These are phyloP conservation scores for Lanmaoa pseudosensibilis DNA, from an alignment of 768 basidiomycete species.

Conservation along the genomic window DNA sequence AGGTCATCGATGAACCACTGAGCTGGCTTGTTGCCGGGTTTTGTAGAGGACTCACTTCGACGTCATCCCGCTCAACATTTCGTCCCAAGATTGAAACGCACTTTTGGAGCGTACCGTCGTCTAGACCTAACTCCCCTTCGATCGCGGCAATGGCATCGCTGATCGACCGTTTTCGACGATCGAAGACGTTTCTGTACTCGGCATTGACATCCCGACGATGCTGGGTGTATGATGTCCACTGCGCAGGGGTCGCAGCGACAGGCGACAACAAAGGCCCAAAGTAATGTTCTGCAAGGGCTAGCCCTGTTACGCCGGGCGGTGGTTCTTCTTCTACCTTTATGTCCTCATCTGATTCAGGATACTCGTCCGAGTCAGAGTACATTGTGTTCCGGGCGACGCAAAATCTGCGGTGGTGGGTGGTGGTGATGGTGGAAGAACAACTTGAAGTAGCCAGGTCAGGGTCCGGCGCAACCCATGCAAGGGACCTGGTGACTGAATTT, in stretches of 20 bases:
- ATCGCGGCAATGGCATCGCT: background rate
- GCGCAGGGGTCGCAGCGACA: background rate
- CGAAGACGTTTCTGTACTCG: background rate
- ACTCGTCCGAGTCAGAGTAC: background rate
- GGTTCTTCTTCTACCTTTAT: background rate
- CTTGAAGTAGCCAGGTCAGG: no score
- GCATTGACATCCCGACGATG: conserved; percentile 5
- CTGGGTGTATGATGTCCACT: conserved; percentile 3
- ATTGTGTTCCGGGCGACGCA: no score
- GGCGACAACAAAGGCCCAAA: conserved; percentile 12
- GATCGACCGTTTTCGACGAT: background rate
- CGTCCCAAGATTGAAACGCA: conserved; percentile 2
- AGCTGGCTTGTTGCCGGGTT: no score
- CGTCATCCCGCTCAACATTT: background rate
- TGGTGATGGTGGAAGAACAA: no score
- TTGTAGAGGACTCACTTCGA: background rate
- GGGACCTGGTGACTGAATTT: no score
- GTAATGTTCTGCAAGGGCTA: conserved; percentile 5
- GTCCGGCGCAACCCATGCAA: no score
- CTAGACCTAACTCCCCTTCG: conserved; percentile 4
- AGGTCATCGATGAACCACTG: background rate
- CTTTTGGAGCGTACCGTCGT: conserved; percentile 1
- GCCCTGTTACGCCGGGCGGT: background rate
- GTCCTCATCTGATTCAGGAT: no score
- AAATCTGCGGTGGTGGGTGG: no score